Conservation (phyloP, 148 eudicot species). For the Talinum fruticosum region DNA sequence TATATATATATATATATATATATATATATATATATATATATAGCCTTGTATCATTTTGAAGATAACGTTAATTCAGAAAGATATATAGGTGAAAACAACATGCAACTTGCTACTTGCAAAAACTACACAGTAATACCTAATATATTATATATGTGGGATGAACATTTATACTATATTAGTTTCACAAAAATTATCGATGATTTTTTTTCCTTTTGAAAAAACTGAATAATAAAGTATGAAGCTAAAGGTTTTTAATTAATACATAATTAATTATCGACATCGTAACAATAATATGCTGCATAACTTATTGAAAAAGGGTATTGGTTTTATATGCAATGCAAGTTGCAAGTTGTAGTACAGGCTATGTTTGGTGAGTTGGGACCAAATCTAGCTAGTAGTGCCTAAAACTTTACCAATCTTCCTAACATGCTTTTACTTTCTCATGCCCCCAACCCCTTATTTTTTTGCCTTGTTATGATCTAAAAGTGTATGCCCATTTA, state of each 20-base stretch:
- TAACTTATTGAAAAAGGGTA: neutral
- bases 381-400: neutral
- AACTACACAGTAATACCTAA: neutral
- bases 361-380: neutral
- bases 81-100: constrained; percentile 8
- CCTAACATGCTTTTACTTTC: neutral
- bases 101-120: constrained; percentile 6
- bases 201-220: too few species aligned
- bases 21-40: too few species aligned
- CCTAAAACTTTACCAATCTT: constrained; percentile 1
- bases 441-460: neutral
- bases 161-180: too few species aligned
- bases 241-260: too few species aligned
- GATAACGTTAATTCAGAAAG: constrained; percentile 16
- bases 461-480: neutral
- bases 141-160: too few species aligned
- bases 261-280: too few species aligned
- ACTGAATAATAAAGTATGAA: too few species aligned
- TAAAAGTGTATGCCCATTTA: too few species aligned
- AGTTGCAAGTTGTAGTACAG: neutral
- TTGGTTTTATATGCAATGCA: neutral
- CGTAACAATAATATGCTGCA: neutral
- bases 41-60: constrained; percentile 13
- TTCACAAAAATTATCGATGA: too few species aligned
- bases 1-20: too few species aligned